phyloP scores from a whole-genome alignment of 2,329 filamentous ascomycete species.

The Trichoderma aggressivum region DNA sequence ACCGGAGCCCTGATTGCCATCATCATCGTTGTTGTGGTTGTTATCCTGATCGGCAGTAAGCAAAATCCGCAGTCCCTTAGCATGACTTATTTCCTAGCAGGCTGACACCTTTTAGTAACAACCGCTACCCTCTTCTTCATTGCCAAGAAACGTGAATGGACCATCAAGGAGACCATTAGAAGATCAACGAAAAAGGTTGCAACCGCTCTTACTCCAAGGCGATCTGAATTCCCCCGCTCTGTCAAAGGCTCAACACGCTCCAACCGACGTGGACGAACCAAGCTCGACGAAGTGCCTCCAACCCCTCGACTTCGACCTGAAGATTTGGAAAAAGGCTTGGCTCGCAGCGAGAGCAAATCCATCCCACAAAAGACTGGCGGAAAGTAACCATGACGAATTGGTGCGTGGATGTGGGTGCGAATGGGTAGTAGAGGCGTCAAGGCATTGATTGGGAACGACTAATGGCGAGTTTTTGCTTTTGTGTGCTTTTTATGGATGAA shows the following conservation, averaged over 20 bases:
- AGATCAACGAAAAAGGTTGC: constrained; percentile 63
- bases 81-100: not conserved
- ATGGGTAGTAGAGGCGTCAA: not conserved
- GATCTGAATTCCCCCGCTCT: constrained; percentile 58
- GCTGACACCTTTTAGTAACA: constrained; percentile 45
- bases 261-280: constrained; percentile 39
- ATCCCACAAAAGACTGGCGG: constrained; percentile 26
- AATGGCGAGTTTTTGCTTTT: constrained; percentile 2
- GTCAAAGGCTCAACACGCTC: constrained; percentile 43
- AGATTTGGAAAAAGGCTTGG: constrained; percentile 58
- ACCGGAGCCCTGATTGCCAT: constrained; percentile 70
- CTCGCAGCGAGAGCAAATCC: constrained; percentile 36
- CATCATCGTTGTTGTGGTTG: constrained; percentile 64
- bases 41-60: constrained; percentile 68
- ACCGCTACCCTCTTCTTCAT: constrained; percentile 70
- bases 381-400: not conserved
- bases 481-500: constrained; percentile 1
- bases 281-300: constrained; percentile 57
- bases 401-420: not conserved
- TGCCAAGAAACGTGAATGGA: constrained; percentile 84
- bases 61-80: not conserved
- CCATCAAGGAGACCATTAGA: constrained; percentile 67
- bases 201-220: constrained; percentile 59
- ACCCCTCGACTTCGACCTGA: constrained; percentile 52
- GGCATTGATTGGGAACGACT: not conserved